Conservation (phyloP, 768 basidiomycete species). For the Harrya chromipes region DNA sequence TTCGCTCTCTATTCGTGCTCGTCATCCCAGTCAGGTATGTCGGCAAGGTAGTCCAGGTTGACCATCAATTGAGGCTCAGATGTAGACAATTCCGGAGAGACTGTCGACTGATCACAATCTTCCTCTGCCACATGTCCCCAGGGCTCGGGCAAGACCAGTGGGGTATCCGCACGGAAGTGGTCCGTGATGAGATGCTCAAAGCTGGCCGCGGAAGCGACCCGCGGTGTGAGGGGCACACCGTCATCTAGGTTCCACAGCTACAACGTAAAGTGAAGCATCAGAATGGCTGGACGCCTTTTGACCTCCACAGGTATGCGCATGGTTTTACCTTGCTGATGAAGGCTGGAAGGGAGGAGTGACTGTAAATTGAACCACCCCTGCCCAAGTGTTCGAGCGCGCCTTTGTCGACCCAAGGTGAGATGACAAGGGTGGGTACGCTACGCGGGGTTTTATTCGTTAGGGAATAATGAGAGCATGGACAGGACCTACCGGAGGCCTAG, state of each 20-base stretch:
- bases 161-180: constrained; percentile 16
- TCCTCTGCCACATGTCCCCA: neutral
- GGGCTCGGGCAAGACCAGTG: constrained; percentile 2
- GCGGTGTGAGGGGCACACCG: constrained; percentile 22
- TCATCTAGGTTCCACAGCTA: constrained; percentile 27
- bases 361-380: constrained; percentile 11
- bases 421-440: constrained; percentile 20
- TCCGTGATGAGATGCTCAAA: constrained; percentile 26
- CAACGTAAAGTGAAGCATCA: neutral
- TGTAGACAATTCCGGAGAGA: too few species aligned
- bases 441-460: neutral
- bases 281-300: too few species aligned
- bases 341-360: constrained; percentile 22
- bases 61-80: too few species aligned
- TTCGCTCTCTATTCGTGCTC: too few species aligned
- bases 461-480: too few species aligned
- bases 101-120: too few species aligned
- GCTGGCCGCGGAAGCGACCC: constrained; percentile 16
- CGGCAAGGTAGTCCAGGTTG: too few species aligned
- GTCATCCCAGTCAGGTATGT: too few species aligned
- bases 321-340: constrained; percentile 19
- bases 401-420: constrained; percentile 26
- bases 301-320: too few species aligned
- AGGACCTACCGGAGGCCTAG: constrained; percentile 22
- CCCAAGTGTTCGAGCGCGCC: constrained; percentile 16